Conservation (phyloP, 352 stramenopile genomes). For the Phytopythium oedochilum region DNA sequence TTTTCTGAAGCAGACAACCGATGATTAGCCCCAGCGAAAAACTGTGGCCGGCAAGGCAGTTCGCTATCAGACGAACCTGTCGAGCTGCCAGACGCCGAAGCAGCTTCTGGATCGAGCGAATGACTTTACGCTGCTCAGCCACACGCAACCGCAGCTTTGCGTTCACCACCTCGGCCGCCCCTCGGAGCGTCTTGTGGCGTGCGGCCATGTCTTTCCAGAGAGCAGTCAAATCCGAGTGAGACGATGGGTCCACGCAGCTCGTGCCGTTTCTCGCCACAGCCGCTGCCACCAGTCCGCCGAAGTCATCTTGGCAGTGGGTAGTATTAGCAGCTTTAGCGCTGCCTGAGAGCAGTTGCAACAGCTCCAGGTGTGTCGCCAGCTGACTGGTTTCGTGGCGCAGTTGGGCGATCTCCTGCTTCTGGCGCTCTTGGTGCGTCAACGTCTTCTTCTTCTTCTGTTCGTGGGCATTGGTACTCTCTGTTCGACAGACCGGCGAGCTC, state of each 20-base stretch:
- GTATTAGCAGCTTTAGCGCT: background rate
- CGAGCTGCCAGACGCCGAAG: background rate
- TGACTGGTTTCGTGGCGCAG: slow-evolving; percentile 16
- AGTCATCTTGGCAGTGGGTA: no score
- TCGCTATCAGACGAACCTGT: no score
- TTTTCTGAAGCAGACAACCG: no score
- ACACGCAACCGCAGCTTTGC: background rate
- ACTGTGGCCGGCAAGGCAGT: no score
- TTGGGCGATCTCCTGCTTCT: slow-evolving; percentile 25
- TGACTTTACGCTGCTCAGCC: background rate
- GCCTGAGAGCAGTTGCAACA: slow-evolving; percentile 5
- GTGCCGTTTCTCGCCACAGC: no score
- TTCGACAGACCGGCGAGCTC: background rate
- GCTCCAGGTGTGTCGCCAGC: slow-evolving; percentile 17
- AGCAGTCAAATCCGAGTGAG: background rate
- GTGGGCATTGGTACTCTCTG: background rate
- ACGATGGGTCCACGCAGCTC: no score
- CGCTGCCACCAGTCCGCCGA: no score
- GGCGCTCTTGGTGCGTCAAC: slow-evolving; percentile 3
- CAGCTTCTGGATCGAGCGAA: slow-evolving; percentile 3
- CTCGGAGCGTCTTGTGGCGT: slow-evolving; percentile 14
- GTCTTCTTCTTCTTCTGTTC: background rate
- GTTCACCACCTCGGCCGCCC: slow-evolving; percentile 10
- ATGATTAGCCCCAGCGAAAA: no score
- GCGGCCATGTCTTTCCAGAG: slow-evolving; percentile 20